Evolutionary conservation across 192 early-diverging fungal genomes (phyloP).

Genomic region (Coemansia asiatica): DNA sequence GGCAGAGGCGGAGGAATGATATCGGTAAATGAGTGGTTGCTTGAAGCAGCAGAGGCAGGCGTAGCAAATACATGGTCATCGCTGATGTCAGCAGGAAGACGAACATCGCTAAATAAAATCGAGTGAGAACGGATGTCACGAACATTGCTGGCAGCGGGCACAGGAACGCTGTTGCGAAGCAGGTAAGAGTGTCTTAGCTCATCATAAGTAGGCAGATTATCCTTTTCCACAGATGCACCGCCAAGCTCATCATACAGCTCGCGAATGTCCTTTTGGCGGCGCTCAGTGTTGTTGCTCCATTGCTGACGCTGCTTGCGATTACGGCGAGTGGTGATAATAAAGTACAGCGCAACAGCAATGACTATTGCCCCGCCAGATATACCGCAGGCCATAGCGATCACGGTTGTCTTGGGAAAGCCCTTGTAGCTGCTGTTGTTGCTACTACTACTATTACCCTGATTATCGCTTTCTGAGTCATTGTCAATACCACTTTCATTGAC

Average conservation of each 20-base stretch:
- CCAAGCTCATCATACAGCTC: constrained; percentile 2
- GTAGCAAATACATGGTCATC: neutral
- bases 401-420: neutral
- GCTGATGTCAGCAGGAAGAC: neutral
- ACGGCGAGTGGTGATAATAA: neutral
- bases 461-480: neutral
- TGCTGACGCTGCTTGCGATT: constrained; percentile 4
- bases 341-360: neutral
- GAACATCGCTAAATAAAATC: neutral
- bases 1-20: no score
- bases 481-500: neutral
- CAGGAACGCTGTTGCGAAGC: neutral
- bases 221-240: constrained; percentile 1
- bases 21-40: neutral
- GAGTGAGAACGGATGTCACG: constrained; percentile 3
- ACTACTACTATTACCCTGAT: neutral
- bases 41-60: neutral
- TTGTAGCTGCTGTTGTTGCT: neutral
- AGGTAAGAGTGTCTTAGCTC: constrained; percentile 3
- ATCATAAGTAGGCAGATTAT: neutral
- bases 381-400: neutral
- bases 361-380: neutral
- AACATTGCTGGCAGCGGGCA: neutral
- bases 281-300: constrained; percentile 2
- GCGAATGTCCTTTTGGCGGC: constrained; percentile 5